phyloP scores from a whole-genome alignment of 2,329 filamentous ascomycete species.

The Mollisiaceae sp. region DNA sequence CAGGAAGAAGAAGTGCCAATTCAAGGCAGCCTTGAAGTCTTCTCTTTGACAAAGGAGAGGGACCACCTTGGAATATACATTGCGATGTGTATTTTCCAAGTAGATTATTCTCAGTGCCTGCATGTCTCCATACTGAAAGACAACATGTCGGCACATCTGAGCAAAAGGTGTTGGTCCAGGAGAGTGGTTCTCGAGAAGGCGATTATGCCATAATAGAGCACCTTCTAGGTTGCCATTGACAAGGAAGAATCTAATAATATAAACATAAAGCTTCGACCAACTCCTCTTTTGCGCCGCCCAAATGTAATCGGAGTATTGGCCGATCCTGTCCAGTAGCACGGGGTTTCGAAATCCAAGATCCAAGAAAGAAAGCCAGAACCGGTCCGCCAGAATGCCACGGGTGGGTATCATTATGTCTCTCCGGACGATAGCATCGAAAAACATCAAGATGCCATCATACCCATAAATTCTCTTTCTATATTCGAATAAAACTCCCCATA shows the following conservation, averaged over 20 bases:
- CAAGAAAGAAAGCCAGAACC: slow-evolving; percentile 53
- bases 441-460: slow-evolving; percentile 45
- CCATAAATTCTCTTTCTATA: slow-evolving; percentile 49
- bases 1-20: slow-evolving; percentile 53
- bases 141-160: slow-evolving; percentile 42
- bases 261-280: slow-evolving; percentile 49
- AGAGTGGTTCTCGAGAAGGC: slow-evolving; percentile 34
- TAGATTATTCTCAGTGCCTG: slow-evolving; percentile 50
- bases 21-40: slow-evolving; percentile 46
- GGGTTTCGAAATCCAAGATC: slow-evolving; percentile 43
- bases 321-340: slow-evolving; percentile 44
- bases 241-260: slow-evolving; percentile 49
- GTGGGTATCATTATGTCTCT: slow-evolving; percentile 48
- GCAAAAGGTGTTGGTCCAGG: slow-evolving; percentile 45
- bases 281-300: slow-evolving; percentile 44
- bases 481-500: slow-evolving; percentile 50
- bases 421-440: slow-evolving; percentile 49
- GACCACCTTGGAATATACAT: slow-evolving; percentile 51
- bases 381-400: slow-evolving; percentile 45
- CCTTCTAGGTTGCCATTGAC: slow-evolving; percentile 27
- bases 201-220: slow-evolving; percentile 39
- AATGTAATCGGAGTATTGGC: slow-evolving; percentile 49
- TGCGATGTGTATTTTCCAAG: slow-evolving; percentile 43
- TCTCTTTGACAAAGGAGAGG: slow-evolving; percentile 46
- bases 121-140: slow-evolving; percentile 37